Percentiles rank a stretch among this genome's conserved stretches.
Evolutionary conservation across 225 moss, liverwort and hornwort genomes (phyloP).

Genomic region (Pseudisothecium myosuroides): DNA sequence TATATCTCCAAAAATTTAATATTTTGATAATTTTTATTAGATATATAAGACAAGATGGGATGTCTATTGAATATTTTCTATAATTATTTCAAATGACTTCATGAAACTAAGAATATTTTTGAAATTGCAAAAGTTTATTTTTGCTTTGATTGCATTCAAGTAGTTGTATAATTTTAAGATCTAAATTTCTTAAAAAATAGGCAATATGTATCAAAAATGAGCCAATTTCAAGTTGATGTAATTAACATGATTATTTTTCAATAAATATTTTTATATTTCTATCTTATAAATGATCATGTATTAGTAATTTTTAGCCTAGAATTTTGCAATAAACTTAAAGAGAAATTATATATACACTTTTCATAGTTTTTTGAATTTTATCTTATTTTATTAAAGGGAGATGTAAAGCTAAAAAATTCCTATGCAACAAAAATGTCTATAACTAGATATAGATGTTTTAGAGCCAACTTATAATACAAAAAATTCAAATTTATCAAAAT

Average conservation of each 20-base stretch:
- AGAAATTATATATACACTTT: accelerated
- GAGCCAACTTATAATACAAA: too few species aligned
- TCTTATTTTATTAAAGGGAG: neutral
- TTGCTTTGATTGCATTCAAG: neutral
- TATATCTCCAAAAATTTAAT: neutral
- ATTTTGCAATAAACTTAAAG: neutral
- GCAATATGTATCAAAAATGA: neutral
- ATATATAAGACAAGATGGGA: neutral
- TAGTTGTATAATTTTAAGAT: neutral
- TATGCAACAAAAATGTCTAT: neutral
- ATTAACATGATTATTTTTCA: neutral
- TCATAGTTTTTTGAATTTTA: neutral
- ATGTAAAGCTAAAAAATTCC: accelerated
- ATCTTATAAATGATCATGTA: neutral
- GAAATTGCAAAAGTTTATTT: neutral
- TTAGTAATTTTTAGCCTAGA: accelerated
- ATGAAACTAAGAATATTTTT: neutral
- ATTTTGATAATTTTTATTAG: neutral
- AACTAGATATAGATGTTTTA: neutral
- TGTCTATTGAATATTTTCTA: neutral
- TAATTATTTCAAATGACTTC: neutral
- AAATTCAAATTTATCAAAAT: neutral
- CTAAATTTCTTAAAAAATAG: neutral
- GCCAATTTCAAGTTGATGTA: neutral
- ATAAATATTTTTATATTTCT: neutral